Evolutionary conservation across 2,329 filamentous ascomycete genomes (phyloP).

Genomic region (Elsinoe necatrix): DNA sequence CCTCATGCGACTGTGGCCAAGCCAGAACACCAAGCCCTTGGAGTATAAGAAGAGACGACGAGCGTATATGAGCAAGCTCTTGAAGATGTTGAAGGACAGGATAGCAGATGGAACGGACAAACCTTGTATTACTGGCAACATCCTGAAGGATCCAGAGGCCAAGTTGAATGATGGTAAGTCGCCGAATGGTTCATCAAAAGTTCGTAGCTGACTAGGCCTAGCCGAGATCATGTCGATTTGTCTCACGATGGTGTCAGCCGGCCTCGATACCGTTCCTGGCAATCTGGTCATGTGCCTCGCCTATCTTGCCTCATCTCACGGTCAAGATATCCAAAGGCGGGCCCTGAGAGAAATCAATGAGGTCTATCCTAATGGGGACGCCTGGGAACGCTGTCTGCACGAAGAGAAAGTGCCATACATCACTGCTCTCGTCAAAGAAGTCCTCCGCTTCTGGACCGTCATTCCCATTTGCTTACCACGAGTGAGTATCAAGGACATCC

Average conservation of each 20-base stretch:
- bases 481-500: slow-evolving; percentile 62
- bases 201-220: slow-evolving; percentile 28
- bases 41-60: slow-evolving; percentile 62
- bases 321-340: slow-evolving; percentile 60
- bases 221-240: slow-evolving; percentile 74
- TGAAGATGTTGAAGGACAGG: slow-evolving; percentile 51
- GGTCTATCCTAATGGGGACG: slow-evolving; percentile 63
- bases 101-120: slow-evolving; percentile 57
- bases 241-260: slow-evolving; percentile 72
- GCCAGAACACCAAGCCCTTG: slow-evolving; percentile 52
- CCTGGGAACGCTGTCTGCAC: slow-evolving; percentile 63
- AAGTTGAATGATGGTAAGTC: slow-evolving; percentile 56
- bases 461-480: slow-evolving; percentile 71
- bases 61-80: slow-evolving; percentile 52
- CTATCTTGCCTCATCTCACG: slow-evolving; percentile 59
- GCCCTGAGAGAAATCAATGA: slow-evolving; percentile 63
- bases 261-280: slow-evolving; percentile 71
- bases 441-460: slow-evolving; percentile 69
- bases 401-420: slow-evolving; percentile 73
- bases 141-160: slow-evolving; percentile 60
- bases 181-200: slow-evolving; percentile 29
- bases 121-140: slow-evolving; percentile 61
- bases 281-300: slow-evolving; percentile 74
- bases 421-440: slow-evolving; percentile 69
- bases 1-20: slow-evolving; percentile 56